Percentiles rank a stretch among this genome's conserved stretches.
Conservation (phyloP, 768 basidiomycete species). For the Podaxis mareebaensis region DNA sequence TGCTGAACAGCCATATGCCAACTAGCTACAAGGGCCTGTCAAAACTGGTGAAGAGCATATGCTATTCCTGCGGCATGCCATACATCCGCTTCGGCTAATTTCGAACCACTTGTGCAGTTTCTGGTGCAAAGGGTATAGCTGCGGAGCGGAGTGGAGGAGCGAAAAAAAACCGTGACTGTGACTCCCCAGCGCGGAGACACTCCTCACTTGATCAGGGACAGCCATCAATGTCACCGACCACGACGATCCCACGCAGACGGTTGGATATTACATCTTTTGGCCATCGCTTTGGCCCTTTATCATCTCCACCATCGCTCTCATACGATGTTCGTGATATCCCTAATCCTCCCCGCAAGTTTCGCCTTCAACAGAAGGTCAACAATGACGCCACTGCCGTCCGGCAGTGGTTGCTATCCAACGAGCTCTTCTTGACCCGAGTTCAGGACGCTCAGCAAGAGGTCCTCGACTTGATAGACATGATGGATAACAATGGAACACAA, state of each 20-base stretch:
- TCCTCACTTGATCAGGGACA: no score
- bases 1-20: no score
- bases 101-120: no score
- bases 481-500: not conserved
- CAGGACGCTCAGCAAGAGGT: not conserved
- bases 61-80: no score
- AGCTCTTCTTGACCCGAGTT: not conserved
- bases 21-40: no score
- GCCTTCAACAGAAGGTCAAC: not conserved
- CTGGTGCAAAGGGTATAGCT: no score
- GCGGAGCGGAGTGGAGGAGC: no score
- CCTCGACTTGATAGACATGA: not conserved
- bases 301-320: not conserved
- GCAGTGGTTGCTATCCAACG: constrained; percentile 9
- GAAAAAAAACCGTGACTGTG: no score
- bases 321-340: constrained; percentile 9
- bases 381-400: not conserved
- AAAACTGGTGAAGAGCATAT: no score
- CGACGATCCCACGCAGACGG: not conserved
- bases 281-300: not conserved
- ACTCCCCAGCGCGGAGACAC: no score
- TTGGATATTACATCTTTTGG: constrained; percentile 8
- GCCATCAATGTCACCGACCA: not conserved
- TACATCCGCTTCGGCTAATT: no score
- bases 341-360: constrained; percentile 10